A percentile compares a stretch with the other conserved stretches of the same genome.
Conservation (phyloP, 75 land plant genomes). For the Larix kaempferi region DNA sequence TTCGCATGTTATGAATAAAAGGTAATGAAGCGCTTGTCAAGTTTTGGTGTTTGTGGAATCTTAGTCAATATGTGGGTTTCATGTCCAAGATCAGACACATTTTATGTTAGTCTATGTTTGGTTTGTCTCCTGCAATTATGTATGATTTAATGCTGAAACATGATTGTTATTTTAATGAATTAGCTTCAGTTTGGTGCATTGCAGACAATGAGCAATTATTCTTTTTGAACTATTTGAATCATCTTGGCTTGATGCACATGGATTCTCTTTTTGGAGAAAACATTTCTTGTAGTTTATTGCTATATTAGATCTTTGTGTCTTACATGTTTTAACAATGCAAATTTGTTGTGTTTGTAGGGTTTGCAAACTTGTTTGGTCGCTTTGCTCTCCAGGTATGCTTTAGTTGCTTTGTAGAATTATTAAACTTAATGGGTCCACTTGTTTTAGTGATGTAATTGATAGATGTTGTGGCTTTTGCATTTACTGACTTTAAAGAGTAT, state of each 20-base stretch:
- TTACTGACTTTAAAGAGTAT: background rate
- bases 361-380: background rate
- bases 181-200: background rate
- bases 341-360: conserved; percentile 3
- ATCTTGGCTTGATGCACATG: background rate
- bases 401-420: conserved; percentile 50
- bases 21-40: too few species aligned
- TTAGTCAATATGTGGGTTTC: background rate
- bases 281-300: background rate
- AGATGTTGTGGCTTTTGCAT: background rate
- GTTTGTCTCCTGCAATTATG: background rate
- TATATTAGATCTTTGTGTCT: background rate
- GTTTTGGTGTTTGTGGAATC: background rate
- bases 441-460: conserved; percentile 62
- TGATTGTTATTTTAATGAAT: background rate
- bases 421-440: conserved; percentile 92
- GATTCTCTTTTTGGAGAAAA: background rate
- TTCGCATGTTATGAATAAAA: background rate
- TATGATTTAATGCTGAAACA: background rate
- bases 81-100: background rate
- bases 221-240: background rate
- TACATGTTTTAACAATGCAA: background rate
- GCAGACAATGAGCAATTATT: background rate
- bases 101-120: background rate
- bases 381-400: background rate